A percentile compares a stretch with the other conserved stretches of the same genome.
Evolutionary conservation across 441 rosid genomes (phyloP).

Genomic region (Bruguiera hainesii): DNA sequence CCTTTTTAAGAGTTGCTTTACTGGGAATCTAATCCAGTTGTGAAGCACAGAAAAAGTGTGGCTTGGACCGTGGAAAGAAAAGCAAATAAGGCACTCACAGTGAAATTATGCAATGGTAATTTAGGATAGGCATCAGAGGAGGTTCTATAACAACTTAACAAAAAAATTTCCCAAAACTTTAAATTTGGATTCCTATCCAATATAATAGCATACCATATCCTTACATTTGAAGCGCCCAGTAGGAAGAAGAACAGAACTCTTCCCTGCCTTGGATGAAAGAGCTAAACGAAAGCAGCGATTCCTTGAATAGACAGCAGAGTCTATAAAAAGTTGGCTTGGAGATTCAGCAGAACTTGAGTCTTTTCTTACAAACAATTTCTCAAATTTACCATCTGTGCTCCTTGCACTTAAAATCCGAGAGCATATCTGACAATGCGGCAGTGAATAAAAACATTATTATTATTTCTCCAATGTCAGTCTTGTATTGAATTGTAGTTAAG

Average conservation of each 20-base stretch:
- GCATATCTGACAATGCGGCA: constrained; percentile 58
- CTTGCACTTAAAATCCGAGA: constrained; percentile 51
- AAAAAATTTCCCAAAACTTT: background rate
- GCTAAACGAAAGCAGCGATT: constrained; percentile 94
- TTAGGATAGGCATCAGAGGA: too few relatives aligned
- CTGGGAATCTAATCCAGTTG: background rate
- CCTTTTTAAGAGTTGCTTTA: background rate
- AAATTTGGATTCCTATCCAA: constrained; percentile 1
- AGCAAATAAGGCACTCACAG: too few relatives aligned
- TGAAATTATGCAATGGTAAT: too few relatives aligned
- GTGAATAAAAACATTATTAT: constrained; percentile 11
- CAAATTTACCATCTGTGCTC: constrained; percentile 50
- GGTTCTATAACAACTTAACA: too few relatives aligned
- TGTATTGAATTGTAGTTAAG: background rate
- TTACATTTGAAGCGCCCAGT: constrained; percentile 76
- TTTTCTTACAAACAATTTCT: constrained; percentile 61
- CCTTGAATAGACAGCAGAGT: constrained; percentile 88
- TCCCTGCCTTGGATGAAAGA: constrained; percentile 93
- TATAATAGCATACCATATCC: constrained; percentile 60
- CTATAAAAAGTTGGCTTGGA: constrained; percentile 66
- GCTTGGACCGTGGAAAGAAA: background rate
- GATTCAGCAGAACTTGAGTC: constrained; percentile 48
- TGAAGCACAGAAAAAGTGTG: background rate
- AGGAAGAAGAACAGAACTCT: constrained; percentile 74
- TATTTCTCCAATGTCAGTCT: constrained; percentile 6